Evolutionary conservation across 306 rosid species (phyloP).

Genomic region (Ceratonia siliqua): DNA sequence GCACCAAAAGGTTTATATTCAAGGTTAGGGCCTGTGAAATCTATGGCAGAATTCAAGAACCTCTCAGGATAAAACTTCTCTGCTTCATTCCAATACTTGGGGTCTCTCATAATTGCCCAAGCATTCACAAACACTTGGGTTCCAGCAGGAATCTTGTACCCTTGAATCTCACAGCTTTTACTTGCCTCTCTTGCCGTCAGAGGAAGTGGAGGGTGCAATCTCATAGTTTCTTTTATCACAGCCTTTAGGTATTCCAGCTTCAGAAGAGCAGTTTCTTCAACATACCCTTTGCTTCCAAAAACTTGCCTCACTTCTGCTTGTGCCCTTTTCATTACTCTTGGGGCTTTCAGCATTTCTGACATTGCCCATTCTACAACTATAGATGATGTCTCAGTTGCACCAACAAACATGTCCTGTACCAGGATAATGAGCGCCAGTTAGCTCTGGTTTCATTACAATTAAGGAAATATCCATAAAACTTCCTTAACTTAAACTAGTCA

Average conservation of each 20-base stretch:
- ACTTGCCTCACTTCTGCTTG: conserved; percentile 30
- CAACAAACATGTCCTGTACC: conserved; percentile 31
- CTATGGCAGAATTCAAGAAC: not conserved
- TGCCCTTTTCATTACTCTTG: conserved; percentile 23
- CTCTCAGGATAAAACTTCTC: conserved; percentile 26
- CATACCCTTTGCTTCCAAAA: not conserved
- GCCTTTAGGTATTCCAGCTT: conserved; percentile 2
- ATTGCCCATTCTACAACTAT: conserved; percentile 30
- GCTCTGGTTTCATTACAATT: no score
- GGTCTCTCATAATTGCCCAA: conserved; percentile 7
- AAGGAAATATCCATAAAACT: no score
- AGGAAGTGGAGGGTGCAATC: conserved; percentile 30
- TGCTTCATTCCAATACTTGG: conserved; percentile 14
- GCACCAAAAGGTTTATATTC: conserved; percentile 10
- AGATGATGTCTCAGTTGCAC: conserved; percentile 31
- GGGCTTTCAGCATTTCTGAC: conserved; percentile 25
- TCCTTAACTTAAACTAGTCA: no score
- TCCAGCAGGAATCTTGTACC: not conserved
- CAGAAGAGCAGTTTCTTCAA: not conserved
- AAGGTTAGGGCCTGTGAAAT: not conserved
- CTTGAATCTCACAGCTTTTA: conserved; percentile 24
- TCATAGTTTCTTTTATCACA: conserved; percentile 27
- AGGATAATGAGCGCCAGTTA: no score
- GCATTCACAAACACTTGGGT: not conserved
- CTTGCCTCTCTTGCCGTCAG: conserved; percentile 10